Conservation (phyloP, 2,329 filamentous ascomycete species). For the Penicillium sumatraense region DNA sequence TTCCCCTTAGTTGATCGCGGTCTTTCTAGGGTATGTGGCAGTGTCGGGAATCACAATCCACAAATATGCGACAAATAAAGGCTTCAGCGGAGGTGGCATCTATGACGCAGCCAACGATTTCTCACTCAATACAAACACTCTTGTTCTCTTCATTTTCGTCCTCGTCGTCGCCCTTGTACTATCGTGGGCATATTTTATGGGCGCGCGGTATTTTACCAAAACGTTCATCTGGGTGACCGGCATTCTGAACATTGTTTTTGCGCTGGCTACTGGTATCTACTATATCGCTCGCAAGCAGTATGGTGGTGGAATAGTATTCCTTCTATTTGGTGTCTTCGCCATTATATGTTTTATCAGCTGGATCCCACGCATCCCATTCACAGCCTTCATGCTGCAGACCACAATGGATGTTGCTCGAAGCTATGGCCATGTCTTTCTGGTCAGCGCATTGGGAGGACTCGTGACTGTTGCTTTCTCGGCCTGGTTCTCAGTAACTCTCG, state of each 20-base stretch:
- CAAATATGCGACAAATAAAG: conserved; percentile 70
- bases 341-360: conserved; percentile 85
- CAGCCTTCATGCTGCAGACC: conserved; percentile 84
- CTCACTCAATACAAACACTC: conserved; percentile 77
- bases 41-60: conserved; percentile 77
- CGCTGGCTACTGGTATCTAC: conserved; percentile 83
- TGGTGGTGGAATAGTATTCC: conserved; percentile 83
- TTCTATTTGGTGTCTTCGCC: conserved; percentile 79
- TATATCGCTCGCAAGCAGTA: conserved; percentile 79
- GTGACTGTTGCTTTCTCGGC: conserved; percentile 75
- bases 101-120: conserved; percentile 71
- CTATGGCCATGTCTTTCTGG: conserved; percentile 83
- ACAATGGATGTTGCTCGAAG: conserved; percentile 82
- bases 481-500: conserved; percentile 85
- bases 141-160: conserved; percentile 82
- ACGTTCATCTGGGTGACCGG: conserved; percentile 92
- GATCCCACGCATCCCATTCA: conserved; percentile 90
- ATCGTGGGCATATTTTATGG: conserved; percentile 76
- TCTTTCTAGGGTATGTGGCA: conserved; percentile 73
- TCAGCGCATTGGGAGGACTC: conserved; percentile 82
- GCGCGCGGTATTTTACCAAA: conserved; percentile 79
- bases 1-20: conserved; percentile 65
- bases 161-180: conserved; percentile 74
- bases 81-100: conserved; percentile 72
- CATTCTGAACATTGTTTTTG: conserved; percentile 82